phyloP scores from a whole-genome alignment of 148 eudicot species.

The Pharnaceum exiguum region DNA sequence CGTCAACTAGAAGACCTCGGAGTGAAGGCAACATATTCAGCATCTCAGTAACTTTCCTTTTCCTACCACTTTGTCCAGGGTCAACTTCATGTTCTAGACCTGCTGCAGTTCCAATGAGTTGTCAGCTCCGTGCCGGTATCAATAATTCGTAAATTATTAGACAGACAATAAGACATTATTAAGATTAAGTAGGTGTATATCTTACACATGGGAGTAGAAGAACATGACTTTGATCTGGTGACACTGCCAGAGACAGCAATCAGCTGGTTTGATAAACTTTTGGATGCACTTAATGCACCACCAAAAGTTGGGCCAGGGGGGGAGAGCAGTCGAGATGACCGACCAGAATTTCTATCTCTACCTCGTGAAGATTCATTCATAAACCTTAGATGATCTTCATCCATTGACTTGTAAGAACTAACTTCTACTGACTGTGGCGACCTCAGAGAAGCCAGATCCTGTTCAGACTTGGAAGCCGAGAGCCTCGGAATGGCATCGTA shows the following conservation, averaged over 20 bases:
- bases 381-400: constrained; percentile 51
- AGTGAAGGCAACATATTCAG: constrained; percentile 69
- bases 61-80: constrained; percentile 37
- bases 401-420: constrained; percentile 47
- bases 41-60: constrained; percentile 71
- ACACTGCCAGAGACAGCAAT: constrained; percentile 25
- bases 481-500: constrained; percentile 41
- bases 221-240: constrained; percentile 41
- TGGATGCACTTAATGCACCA: constrained; percentile 29
- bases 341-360: constrained; percentile 30
- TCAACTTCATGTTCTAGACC: constrained; percentile 23
- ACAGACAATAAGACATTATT: not conserved
- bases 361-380: constrained; percentile 25
- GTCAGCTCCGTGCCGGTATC: constrained; percentile 23
- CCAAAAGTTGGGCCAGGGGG: constrained; percentile 30
- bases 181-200: constrained; percentile 13
- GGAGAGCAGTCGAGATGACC: constrained; percentile 40
- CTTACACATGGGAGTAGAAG: constrained; percentile 54
- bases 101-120: constrained; percentile 34
- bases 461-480: constrained; percentile 85
- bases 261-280: constrained; percentile 24
- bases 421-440: constrained; percentile 60
- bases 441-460: constrained; percentile 71
- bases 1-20: constrained; percentile 27
- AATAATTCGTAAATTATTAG: not conserved